Conservation (phyloP, 768 basidiomycete genomes). For the Pleurotus ostreatus region DNA sequence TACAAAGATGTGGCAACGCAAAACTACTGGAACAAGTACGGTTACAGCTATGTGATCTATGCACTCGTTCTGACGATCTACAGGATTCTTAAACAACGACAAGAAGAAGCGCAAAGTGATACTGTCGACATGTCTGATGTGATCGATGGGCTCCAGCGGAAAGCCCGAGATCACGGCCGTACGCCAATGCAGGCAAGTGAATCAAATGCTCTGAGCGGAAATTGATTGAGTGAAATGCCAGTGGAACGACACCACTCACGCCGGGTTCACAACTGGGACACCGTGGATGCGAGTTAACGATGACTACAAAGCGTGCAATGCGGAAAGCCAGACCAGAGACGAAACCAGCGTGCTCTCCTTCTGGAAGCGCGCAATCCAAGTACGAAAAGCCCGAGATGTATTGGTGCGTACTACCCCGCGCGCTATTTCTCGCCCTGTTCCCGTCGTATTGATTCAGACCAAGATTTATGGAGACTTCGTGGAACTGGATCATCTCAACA, state of each 20-base stretch:
- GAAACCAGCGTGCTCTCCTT: conserved; percentile 53
- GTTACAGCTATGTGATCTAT: background rate
- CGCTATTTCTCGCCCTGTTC: background rate
- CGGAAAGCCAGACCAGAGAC: conserved; percentile 40
- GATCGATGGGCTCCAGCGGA: conserved; percentile 50
- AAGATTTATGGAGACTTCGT: conserved; percentile 63
- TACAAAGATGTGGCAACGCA: conserved; percentile 67
- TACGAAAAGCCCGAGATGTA: conserved; percentile 51
- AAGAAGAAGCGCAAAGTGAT: conserved; percentile 12
- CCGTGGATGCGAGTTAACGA: conserved; percentile 80
- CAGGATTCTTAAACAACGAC: background rate
- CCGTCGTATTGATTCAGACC: background rate
- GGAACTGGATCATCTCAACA: conserved; percentile 40
- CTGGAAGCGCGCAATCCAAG: conserved; percentile 50
- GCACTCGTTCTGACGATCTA: background rate
- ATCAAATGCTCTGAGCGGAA: background rate
- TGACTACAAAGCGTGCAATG: conserved; percentile 62
- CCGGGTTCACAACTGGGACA: conserved; percentile 59
- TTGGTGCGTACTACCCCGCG: conserved; percentile 34
- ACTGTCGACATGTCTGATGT: conserved; percentile 62
- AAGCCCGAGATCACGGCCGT: conserved; percentile 69
- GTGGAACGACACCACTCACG: conserved; percentile 55
- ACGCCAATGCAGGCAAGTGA: conserved; percentile 60
- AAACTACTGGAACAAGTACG: conserved; percentile 56
- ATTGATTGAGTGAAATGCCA: conserved; percentile 16